phyloP scores from a whole-genome alignment of 1,284 basidiomycete genomes.

The Marasmius sp. region DNA sequence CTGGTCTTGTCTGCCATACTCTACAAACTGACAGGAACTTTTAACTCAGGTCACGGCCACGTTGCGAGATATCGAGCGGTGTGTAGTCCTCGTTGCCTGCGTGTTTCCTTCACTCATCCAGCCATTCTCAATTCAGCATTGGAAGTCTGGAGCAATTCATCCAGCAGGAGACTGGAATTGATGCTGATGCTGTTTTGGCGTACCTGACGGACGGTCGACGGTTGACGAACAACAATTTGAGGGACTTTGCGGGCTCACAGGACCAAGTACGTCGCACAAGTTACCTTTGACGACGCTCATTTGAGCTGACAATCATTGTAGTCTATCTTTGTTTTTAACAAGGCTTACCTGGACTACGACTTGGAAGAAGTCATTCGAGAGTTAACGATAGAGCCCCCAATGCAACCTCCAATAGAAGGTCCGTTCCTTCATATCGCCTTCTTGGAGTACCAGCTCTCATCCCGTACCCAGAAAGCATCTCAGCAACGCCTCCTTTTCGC shows the following conservation, averaged over 20 bases:
- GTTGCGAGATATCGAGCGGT: slow-evolving; percentile 75
- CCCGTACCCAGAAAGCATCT: slow-evolving; percentile 48
- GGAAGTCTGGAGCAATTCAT: slow-evolving; percentile 67
- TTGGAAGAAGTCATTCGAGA: slow-evolving; percentile 59
- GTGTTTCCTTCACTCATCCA: neutral
- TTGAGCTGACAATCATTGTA: slow-evolving; percentile 25
- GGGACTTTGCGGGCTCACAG: slow-evolving; percentile 68
- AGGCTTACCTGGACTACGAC: slow-evolving; percentile 68
- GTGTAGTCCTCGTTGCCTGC: slow-evolving; percentile 13
- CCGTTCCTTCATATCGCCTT: slow-evolving; percentile 6
- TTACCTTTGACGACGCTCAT: slow-evolving; percentile 5
- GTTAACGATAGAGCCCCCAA: slow-evolving; percentile 54
- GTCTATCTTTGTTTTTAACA: slow-evolving; percentile 81
- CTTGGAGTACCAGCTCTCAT: neutral
- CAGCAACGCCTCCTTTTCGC: slow-evolving; percentile 70
- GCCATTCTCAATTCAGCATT: slow-evolving; percentile 35
- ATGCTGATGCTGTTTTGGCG: slow-evolving; percentile 65
- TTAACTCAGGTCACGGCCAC: slow-evolving; percentile 56
- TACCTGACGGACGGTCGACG: slow-evolving; percentile 76
- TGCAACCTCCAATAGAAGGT: slow-evolving; percentile 73
- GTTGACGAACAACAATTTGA: slow-evolving; percentile 63
- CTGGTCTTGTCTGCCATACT: slow-evolving; percentile 4
- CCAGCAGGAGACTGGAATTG: slow-evolving; percentile 64
- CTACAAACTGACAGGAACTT: slow-evolving; percentile 1
- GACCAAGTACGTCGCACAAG: slow-evolving; percentile 56